Evolutionary conservation across 306 rosid genomes (phyloP).

Genomic region (Corylus heterophylla): DNA sequence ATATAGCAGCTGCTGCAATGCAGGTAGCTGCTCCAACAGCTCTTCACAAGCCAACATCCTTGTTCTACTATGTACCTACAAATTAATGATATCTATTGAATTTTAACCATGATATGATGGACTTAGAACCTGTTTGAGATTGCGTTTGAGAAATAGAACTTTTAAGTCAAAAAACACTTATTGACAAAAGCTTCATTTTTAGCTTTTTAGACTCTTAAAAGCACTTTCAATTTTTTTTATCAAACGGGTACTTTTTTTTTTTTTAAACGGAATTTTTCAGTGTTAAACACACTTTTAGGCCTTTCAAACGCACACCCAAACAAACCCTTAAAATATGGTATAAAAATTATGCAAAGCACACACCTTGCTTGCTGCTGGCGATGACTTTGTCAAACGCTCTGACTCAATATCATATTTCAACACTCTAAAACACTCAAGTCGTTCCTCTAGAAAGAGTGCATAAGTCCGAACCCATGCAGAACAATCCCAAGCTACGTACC

Average conservation of each 20-base stretch:
- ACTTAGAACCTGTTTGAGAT: too few species aligned
- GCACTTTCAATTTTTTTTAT: too few species aligned
- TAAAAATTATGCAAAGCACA: constrained; percentile 13
- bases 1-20: constrained; percentile 86
- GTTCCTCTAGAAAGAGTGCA: constrained; percentile 81
- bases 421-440: constrained; percentile 73
- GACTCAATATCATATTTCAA: constrained; percentile 79
- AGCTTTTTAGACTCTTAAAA: too few species aligned
- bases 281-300: too few species aligned
- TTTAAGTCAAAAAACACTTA: too few species aligned
- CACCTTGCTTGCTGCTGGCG: constrained; percentile 54
- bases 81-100: constrained; percentile 24
- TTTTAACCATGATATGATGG: constrained; percentile 13
- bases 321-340: neutral
- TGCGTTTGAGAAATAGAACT: too few species aligned
- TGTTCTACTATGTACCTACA: constrained; percentile 69
- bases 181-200: too few species aligned
- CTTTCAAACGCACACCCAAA: too few species aligned
- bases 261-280: too few species aligned
- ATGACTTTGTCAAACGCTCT: constrained; percentile 63
- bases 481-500: constrained; percentile 90
- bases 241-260: too few species aligned
- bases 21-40: constrained; percentile 81
- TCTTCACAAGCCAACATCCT: constrained; percentile 45
- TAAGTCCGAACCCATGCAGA: constrained; percentile 91